phyloP scores from a whole-genome alignment of 176 grass and related monocot genomes.

The Miscanthus lutarioriparius region DNA sequence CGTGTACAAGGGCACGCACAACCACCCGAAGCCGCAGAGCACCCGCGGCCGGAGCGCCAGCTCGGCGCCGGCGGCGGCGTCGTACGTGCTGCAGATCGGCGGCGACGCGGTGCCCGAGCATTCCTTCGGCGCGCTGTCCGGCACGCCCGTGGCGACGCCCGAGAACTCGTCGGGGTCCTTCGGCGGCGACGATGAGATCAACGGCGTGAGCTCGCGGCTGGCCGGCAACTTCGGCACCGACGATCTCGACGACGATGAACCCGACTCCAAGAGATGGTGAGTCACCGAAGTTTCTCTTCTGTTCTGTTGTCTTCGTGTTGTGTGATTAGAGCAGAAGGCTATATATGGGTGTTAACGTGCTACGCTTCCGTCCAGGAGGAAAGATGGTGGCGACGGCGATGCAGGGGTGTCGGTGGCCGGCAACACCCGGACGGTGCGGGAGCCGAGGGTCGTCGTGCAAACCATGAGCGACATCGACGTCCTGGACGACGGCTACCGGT shows the following conservation, averaged over 20 bases:
- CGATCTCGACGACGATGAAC: conserved; percentile 39
- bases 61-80: background rate
- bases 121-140: conserved; percentile 37
- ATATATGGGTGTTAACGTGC: background rate
- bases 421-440: conserved; percentile 64
- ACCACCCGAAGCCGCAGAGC: conserved; percentile 69
- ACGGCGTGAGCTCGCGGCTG: conserved; percentile 54
- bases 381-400: conserved; percentile 35
- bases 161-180: conserved; percentile 84
- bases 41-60: conserved; percentile 40
- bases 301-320: background rate
- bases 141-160: conserved; percentile 52
- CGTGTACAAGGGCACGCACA: conserved; percentile 89
- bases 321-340: background rate
- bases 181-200: conserved; percentile 64
- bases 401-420: background rate
- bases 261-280: conserved; percentile 70
- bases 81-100: conserved; percentile 25
- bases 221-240: background rate
- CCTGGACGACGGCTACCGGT: conserved; percentile 91
- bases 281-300: background rate
- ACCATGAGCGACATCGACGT: conserved; percentile 91
- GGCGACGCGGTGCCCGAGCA: conserved; percentile 25
- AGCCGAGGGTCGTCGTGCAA: conserved; percentile 78
- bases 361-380: conserved; percentile 48